phyloP scores from a whole-genome alignment of 208 protist genomes.

The Trypanosoma avium region DNA sequence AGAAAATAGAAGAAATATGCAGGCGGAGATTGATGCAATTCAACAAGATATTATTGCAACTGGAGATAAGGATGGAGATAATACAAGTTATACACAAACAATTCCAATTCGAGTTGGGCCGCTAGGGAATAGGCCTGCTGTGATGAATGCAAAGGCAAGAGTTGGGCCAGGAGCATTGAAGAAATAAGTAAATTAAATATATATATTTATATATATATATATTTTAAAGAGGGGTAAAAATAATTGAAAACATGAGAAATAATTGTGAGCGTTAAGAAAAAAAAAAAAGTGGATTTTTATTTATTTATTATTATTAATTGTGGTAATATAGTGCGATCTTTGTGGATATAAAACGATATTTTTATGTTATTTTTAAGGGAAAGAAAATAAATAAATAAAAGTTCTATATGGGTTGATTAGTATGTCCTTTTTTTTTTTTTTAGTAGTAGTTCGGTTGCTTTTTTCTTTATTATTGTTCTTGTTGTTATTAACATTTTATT shows the following conservation, averaged over 20 bases:
- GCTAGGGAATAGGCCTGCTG: conserved; percentile 40
- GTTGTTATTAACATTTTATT: conserved; percentile 15
- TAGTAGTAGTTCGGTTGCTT: conserved; percentile 20
- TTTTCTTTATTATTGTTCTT: conserved; percentile 7
- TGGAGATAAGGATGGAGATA: conserved; percentile 70
- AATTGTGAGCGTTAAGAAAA: too few species aligned
- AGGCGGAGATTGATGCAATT: conserved; percentile 58
- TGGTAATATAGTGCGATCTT: too few species aligned
- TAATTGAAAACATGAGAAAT: too few species aligned
- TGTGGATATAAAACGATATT: too few species aligned
- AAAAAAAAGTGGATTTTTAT: too few species aligned
- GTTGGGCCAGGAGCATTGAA: conserved; percentile 55
- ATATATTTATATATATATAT: conserved; percentile 23
- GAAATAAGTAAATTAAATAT: conserved; percentile 9
- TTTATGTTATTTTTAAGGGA: too few species aligned
- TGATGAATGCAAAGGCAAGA: conserved; percentile 79
- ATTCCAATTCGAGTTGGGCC: conserved; percentile 37
- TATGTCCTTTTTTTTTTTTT: neutral
- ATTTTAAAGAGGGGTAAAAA: too few species aligned
- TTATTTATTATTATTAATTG: too few species aligned
- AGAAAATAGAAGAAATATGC: conserved; percentile 36
- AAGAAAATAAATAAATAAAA: too few species aligned
- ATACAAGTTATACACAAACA: conserved; percentile 55
- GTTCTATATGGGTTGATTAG: too few species aligned
- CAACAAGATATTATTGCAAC: conserved; percentile 54